phyloP scores from a whole-genome alignment of 331 rosid genomes.

The Acacia concinna region DNA sequence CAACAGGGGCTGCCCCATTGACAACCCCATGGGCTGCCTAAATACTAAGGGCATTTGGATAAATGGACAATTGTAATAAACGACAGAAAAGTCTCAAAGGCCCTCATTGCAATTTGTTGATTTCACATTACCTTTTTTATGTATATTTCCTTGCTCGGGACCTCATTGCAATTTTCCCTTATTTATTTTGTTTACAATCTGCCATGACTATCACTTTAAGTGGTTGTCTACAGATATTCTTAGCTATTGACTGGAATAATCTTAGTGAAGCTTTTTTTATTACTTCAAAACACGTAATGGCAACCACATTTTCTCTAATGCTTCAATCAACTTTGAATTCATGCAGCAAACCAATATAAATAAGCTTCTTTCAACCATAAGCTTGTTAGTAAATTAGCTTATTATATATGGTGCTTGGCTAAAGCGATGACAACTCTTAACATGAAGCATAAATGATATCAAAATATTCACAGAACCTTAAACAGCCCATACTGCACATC shows the following conservation, averaged over 20 bases:
- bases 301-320: constrained; percentile 11
- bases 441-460: constrained; percentile 18
- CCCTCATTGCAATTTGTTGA: too few relatives aligned
- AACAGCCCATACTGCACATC: constrained; percentile 96
- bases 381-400: not conserved
- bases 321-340: constrained; percentile 5
- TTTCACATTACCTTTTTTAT: too few relatives aligned
- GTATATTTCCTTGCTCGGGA: too few relatives aligned
- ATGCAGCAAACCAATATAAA: not conserved
- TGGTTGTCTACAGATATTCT: not conserved
- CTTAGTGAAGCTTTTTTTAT: not conserved
- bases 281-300: constrained; percentile 1
- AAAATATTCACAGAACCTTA: constrained; percentile 57
- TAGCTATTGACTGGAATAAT: not conserved
- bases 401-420: constrained; percentile 21
- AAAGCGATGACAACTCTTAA: not conserved
- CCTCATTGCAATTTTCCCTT: too few relatives aligned
- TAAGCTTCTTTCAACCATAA: not conserved
- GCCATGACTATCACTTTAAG: not conserved
- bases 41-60: too few relatives aligned
- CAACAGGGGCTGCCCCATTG: too few relatives aligned
- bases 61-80: too few relatives aligned
- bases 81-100: too few relatives aligned
- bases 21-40: too few relatives aligned
- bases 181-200: not conserved